Evolutionary conservation across 2,329 filamentous ascomycete genomes (phyloP).

Genomic region (Rhynchosporium secalis): DNA sequence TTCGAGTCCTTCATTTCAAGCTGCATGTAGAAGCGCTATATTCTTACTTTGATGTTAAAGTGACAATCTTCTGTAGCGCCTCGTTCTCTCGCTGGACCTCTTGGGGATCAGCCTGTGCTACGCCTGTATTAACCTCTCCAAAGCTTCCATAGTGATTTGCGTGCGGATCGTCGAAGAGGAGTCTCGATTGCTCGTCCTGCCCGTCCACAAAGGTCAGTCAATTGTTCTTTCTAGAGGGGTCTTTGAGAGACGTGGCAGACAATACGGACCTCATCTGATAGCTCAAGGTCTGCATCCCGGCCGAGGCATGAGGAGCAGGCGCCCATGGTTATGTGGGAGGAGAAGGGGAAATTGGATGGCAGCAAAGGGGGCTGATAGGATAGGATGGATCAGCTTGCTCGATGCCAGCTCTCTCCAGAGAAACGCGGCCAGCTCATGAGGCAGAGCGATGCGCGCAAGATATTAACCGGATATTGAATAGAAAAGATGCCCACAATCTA

Average conservation of each 20-base stretch:
- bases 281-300: constrained; percentile 47
- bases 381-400: not conserved
- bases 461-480: not conserved
- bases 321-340: constrained; percentile 49
- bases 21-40: constrained; percentile 23
- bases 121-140: constrained; percentile 53
- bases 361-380: constrained; percentile 11
- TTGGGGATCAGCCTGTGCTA: constrained; percentile 56
- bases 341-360: constrained; percentile 14
- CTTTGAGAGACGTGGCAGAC: not conserved
- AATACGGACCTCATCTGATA: constrained; percentile 54
- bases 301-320: constrained; percentile 63
- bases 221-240: not conserved
- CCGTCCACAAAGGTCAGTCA: constrained; percentile 16
- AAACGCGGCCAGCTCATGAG: constrained; percentile 16
- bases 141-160: constrained; percentile 64
- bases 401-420: constrained; percentile 13
- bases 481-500: not conserved
- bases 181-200: constrained; percentile 45
- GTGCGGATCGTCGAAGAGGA: constrained; percentile 62
- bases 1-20: constrained; percentile 18
- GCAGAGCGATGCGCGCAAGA: not conserved
- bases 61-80: constrained; percentile 63
- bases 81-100: constrained; percentile 65
- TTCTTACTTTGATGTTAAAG: constrained; percentile 62